Evolutionary conservation across 371 early-diverging fungal genomes (phyloP).

Genomic region (Lichtheimia corymbifera): DNA sequence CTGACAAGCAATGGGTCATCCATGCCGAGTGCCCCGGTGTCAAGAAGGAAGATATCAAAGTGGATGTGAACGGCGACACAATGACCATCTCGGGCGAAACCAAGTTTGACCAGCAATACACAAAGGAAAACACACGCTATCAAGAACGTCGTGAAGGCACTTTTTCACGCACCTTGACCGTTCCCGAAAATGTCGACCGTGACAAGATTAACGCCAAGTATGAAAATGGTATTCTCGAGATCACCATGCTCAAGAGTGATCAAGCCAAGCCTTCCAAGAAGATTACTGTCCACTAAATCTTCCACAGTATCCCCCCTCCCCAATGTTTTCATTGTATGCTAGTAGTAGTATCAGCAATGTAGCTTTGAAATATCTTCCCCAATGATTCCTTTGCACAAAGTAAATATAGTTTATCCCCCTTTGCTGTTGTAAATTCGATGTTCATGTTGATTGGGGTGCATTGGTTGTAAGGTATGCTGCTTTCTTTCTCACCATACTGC

Average conservation of each 20-base stretch:
- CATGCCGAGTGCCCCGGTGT: constrained; percentile 29
- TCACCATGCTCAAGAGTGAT: constrained; percentile 49
- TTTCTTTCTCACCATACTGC: no score
- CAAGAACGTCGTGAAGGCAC: constrained; percentile 56
- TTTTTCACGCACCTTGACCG: constrained; percentile 49
- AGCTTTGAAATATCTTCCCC: no score
- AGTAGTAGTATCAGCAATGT: no score
- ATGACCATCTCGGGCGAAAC: constrained; percentile 20
- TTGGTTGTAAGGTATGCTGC: no score
- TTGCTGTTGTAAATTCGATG: no score
- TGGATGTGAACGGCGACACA: constrained; percentile 19
- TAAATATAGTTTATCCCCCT: no score
- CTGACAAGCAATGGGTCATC: constrained; percentile 20
- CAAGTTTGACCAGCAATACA: constrained; percentile 10
- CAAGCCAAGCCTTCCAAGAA: constrained; percentile 6
- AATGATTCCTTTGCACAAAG: no score
- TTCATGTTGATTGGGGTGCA: no score
- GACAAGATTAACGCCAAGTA: constrained; percentile 58
- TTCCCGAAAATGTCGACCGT: constrained; percentile 48
- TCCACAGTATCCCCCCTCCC: not conserved
- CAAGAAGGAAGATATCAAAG: constrained; percentile 28
- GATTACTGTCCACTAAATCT: constrained; percentile 14
- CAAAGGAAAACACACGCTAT: constrained; percentile 29
- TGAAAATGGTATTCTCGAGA: constrained; percentile 55
- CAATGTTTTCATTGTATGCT: not conserved